Percentiles rank a stretch among this genome's conserved stretches.
These are phyloP conservation scores for Cyberlindnera maclurae DNA, from an alignment of 805 yeast genomes.

Conservation along the genomic window DNA sequence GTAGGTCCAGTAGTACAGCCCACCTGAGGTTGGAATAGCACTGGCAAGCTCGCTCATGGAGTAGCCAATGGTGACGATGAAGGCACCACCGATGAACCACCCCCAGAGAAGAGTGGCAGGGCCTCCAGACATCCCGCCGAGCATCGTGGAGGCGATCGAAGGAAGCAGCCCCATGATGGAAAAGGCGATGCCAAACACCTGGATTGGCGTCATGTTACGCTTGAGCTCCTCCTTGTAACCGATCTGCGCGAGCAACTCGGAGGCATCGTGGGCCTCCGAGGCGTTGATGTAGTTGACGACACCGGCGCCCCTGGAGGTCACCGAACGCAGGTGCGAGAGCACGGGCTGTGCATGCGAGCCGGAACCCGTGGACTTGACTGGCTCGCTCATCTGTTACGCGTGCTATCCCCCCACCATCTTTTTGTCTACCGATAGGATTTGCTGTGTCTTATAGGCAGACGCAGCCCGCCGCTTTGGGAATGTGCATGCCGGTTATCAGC, in stretches of 20 bases:
- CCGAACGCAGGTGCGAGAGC: slow-evolving; percentile 4
- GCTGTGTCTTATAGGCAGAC: not conserved
- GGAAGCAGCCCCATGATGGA: slow-evolving; percentile 61
- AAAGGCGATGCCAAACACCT: slow-evolving; percentile 61
- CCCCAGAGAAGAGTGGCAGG: slow-evolving; percentile 58
- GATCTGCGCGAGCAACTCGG: slow-evolving; percentile 25
- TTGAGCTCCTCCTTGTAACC: slow-evolving; percentile 62
- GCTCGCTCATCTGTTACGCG: not conserved
- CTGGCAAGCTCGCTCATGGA: slow-evolving; percentile 55
- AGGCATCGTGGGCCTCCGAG: slow-evolving; percentile 8
- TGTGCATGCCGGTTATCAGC: too few species aligned
- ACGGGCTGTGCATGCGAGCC: not conserved
- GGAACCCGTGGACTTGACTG: not conserved
- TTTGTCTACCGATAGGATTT: too few species aligned
- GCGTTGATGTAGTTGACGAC: slow-evolving; percentile 19
- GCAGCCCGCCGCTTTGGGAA: too few species aligned
- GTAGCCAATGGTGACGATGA: slow-evolving; percentile 47
- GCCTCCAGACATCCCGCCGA: slow-evolving; percentile 47
- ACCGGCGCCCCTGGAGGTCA: slow-evolving; percentile 9
- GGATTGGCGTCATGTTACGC: slow-evolving; percentile 49
- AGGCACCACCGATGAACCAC: slow-evolving; percentile 51
- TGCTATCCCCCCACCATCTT: not conserved
- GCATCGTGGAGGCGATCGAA: slow-evolving; percentile 46
- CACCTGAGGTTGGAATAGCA: slow-evolving; percentile 67
- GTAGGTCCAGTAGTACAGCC: slow-evolving; percentile 56